phyloP scores from a whole-genome alignment of 495 filamentous ascomycete species.

The Clohesyomyces aquaticus region DNA sequence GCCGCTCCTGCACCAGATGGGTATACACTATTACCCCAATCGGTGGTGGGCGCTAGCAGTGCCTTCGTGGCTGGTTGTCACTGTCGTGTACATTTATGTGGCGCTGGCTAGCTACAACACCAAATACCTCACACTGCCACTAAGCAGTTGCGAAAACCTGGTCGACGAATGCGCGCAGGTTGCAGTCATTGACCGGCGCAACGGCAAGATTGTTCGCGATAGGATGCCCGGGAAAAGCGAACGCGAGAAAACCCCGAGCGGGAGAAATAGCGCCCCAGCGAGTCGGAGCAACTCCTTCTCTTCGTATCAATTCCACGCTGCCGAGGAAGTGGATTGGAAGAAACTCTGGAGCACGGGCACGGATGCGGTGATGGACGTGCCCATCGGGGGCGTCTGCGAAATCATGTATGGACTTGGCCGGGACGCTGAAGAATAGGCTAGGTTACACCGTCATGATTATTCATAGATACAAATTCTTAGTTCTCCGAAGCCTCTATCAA shows the following conservation, averaged over 20 bases:
- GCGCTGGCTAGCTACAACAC: conserved; percentile 92
- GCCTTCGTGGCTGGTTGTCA: conserved; percentile 86
- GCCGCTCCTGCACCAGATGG: conserved; percentile 87
- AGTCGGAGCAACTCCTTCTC: conserved; percentile 26
- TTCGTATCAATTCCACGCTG: conserved; percentile 29
- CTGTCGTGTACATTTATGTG: conserved; percentile 88
- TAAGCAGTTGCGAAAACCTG: conserved; percentile 82
- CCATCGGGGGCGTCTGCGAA: conserved; percentile 96
- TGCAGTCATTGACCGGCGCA: conserved; percentile 73
- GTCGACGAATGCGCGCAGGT: conserved; percentile 89
- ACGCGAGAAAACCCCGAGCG: conserved; percentile 52
- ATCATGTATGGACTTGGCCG: conserved; percentile 63
- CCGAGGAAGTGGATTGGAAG: conserved; percentile 67
- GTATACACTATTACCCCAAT: conserved; percentile 95
- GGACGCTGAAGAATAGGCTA: neutral
- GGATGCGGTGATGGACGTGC: conserved; percentile 97
- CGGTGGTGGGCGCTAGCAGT: conserved; percentile 96
- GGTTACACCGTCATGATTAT: neutral
- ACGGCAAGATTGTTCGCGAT: conserved; percentile 56
- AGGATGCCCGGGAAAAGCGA: conserved; percentile 52
- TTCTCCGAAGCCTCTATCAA: neutral
- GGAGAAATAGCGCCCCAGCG: conserved; percentile 24
- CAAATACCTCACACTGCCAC: conserved; percentile 78
- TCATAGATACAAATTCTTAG: neutral
- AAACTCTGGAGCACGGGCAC: conserved; percentile 87